phyloP scores from a whole-genome alignment of 2,329 filamentous ascomycete species.

The Hypoxylon sp. region DNA sequence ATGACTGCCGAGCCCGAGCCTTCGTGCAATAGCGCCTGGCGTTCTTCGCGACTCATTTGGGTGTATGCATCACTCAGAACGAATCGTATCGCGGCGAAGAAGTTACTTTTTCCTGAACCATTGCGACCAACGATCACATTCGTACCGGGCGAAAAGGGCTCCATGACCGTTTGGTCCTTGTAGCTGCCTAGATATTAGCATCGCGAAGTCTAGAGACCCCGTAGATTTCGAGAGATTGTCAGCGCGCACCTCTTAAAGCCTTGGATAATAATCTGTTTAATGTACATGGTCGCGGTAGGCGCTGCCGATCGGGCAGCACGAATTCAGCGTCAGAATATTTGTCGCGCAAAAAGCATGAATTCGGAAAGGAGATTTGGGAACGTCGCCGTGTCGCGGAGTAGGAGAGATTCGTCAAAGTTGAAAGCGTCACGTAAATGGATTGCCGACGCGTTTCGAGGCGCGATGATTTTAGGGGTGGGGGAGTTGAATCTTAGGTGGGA shows the following conservation, averaged over 20 bases:
- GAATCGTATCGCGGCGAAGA: conserved; percentile 98
- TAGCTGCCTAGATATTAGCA: conserved; percentile 73
- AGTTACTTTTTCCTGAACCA: conserved; percentile 99
- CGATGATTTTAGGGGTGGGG: conserved; percentile 42
- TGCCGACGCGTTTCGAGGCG: conserved; percentile 51
- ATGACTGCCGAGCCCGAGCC: conserved; percentile 97
- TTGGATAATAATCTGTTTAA: conserved; percentile 99
- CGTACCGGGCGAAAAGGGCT: conserved; percentile 96
- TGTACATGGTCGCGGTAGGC: conserved; percentile 79
- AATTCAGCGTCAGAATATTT: conserved; percentile 44
- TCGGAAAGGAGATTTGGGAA: conserved; percentile 22
- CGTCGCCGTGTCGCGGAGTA: conserved; percentile 42
- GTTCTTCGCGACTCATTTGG: conserved; percentile 94
- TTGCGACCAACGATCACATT: conserved; percentile 99
- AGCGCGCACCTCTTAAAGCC: conserved; percentile 92
- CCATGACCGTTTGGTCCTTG: conserved; percentile 99
- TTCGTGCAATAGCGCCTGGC: conserved; percentile 96
- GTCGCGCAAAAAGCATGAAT: conserved; percentile 45
- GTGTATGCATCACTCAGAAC: conserved; percentile 98
- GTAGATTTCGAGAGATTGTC: conserved; percentile 43
- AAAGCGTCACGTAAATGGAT: conserved; percentile 49
- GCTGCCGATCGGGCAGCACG: conserved; percentile 56
- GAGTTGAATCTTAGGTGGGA: conserved; percentile 20
- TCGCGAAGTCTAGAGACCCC: conserved; percentile 16
- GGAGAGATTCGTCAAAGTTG: conserved; percentile 29